Conservation (phyloP, 2,329 filamentous ascomycete genomes). For the Zelopaecilomyces penicillatus region DNA sequence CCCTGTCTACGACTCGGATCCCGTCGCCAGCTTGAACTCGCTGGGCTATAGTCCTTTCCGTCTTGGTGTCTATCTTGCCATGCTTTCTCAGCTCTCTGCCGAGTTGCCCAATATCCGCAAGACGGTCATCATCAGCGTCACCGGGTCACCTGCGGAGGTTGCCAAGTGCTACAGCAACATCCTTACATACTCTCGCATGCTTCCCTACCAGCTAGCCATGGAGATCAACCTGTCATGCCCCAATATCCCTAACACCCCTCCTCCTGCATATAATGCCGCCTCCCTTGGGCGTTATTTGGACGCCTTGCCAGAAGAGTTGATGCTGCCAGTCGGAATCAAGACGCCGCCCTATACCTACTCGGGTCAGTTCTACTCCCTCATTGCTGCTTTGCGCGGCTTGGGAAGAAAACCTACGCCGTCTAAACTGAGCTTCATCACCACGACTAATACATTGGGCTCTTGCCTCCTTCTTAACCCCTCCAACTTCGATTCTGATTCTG, state of each 20-base stretch:
- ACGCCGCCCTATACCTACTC: conserved; percentile 68
- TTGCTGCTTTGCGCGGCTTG: conserved; percentile 36
- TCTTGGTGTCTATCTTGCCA: conserved; percentile 49
- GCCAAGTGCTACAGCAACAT: conserved; percentile 46
- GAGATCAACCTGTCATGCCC: conserved; percentile 75
- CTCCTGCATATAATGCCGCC: conserved; percentile 56
- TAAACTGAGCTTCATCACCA: conserved; percentile 57
- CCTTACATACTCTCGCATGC: conserved; percentile 23
- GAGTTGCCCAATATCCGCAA: conserved; percentile 31
- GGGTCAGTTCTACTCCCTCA: conserved; percentile 52
- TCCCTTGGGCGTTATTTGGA: conserved; percentile 48
- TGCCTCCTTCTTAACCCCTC: conserved; percentile 49
- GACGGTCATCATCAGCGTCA: conserved; percentile 62
- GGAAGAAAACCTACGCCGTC: conserved; percentile 1
- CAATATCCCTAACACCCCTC: conserved; percentile 60
- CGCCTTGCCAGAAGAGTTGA: conserved; percentile 30
- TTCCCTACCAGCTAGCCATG: conserved; percentile 51
- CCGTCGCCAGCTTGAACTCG: conserved; percentile 52
- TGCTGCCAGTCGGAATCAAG: conserved; percentile 53
- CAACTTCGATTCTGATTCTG: conserved; percentile 41
- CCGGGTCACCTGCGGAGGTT: conserved; percentile 52
- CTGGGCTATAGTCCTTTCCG: conserved; percentile 64
- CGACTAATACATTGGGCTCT: conserved; percentile 64
- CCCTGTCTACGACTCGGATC: background rate
- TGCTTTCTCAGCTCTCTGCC: conserved; percentile 40